These are phyloP conservation scores for Microstroma glucosiphilum DNA, from an alignment of 1,284 basidiomycete species.

Conservation along the genomic window DNA sequence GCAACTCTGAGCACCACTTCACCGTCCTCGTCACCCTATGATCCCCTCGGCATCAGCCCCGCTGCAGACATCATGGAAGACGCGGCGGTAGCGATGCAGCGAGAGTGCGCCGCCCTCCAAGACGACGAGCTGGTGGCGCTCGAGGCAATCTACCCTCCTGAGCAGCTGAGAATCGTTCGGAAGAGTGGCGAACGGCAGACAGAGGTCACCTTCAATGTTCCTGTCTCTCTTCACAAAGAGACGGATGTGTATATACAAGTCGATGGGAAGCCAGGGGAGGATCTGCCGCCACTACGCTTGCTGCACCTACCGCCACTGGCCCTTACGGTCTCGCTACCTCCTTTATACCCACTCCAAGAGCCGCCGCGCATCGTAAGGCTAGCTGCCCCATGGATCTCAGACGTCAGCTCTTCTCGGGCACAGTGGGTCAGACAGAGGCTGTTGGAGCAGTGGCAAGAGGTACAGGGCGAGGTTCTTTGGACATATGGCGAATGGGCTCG, in stretches of 20 bases:
- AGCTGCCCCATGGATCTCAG: slow-evolving; percentile 5
- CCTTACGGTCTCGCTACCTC: slow-evolving; percentile 9
- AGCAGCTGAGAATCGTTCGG: slow-evolving; percentile 1
- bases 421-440: slow-evolving; percentile 8
- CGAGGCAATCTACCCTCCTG: slow-evolving; percentile 12
- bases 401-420: background rate
- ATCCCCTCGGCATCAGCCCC: too few species aligned
- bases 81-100: too few species aligned
- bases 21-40: too few species aligned
- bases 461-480: slow-evolving; percentile 13
- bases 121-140: slow-evolving; percentile 17
- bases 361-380: slow-evolving; percentile 10
- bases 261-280: too few species aligned
- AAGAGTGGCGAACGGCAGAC: background rate
- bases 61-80: too few species aligned
- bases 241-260: too few species aligned
- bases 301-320: slow-evolving; percentile 10
- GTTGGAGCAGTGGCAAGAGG: slow-evolving; percentile 13
- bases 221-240: too few species aligned
- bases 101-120: background rate
- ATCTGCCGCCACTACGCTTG: background rate
- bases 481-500: slow-evolving; percentile 13
- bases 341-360: slow-evolving; percentile 11
- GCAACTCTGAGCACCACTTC: too few species aligned
- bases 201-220: too few species aligned